A percentile compares a stretch with the other conserved stretches of the same genome.
Evolutionary conservation across 2,329 filamentous ascomycete genomes (phyloP).

Genomic region (Ophiostoma himal-ulmi): DNA sequence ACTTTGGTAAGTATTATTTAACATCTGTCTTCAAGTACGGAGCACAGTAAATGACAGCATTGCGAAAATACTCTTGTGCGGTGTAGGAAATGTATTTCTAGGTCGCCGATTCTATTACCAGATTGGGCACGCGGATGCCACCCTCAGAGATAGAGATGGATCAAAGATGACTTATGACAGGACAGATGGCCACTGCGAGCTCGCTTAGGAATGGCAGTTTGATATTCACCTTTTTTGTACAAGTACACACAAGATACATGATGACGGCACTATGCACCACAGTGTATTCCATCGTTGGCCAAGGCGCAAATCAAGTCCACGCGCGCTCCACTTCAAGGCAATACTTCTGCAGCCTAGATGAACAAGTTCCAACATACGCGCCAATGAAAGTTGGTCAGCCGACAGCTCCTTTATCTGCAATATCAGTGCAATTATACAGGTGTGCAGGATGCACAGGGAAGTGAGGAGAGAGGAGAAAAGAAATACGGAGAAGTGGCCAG

Average conservation of each 20-base stretch:
- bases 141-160: not conserved
- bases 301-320: not conserved
- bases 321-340: not conserved
- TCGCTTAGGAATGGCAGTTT: not conserved
- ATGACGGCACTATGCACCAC: not conserved
- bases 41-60: too few relatives aligned
- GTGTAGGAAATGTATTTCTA: not conserved
- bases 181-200: not conserved
- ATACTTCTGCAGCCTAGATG: not conserved
- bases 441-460: not conserved
- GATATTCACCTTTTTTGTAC: not conserved
- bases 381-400: not conserved
- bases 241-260: not conserved
- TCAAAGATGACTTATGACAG: slow-evolving; percentile 9
- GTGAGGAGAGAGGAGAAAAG: not conserved
- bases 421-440: not conserved
- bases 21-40: not conserved
- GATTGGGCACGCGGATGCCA: not conserved
- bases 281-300: not conserved
- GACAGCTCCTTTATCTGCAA: not conserved
- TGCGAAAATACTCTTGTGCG: not conserved
- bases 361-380: not conserved
- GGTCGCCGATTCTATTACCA: not conserved
- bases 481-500: not conserved
- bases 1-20: not conserved